phyloP scores from a whole-genome alignment of 1,139 yeast genomes.

The Lodderomyces pseudojiufengensis region DNA sequence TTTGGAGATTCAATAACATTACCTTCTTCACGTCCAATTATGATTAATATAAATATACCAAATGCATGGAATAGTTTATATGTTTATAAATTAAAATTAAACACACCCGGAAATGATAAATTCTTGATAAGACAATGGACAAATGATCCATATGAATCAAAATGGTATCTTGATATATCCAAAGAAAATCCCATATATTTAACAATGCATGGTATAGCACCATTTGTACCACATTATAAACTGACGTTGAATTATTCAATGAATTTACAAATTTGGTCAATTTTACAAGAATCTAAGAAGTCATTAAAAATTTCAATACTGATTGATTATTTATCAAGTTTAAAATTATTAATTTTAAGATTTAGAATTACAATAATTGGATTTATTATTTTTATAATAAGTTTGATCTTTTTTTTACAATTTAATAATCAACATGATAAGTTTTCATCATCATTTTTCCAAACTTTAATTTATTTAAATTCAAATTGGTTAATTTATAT shows the following conservation, averaged over 20 bases:
- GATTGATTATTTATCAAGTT: slow-evolving; percentile 41
- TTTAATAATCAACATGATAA: slow-evolving; percentile 26
- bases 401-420: slow-evolving; percentile 46
- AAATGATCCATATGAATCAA: slow-evolving; percentile 67
- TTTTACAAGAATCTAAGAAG: slow-evolving; percentile 18
- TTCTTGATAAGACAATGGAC: slow-evolving; percentile 60
- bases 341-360: slow-evolving; percentile 56
- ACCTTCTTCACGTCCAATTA: slow-evolving; percentile 39
- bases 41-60: slow-evolving; percentile 45
- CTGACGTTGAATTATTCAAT: slow-evolving; percentile 22
- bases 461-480: slow-evolving; percentile 30
- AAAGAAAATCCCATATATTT: slow-evolving; percentile 24
- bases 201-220: slow-evolving; percentile 72
- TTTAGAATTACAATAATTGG: slow-evolving; percentile 63
- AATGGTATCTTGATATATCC: slow-evolving; percentile 61
- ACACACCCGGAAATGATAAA: slow-evolving; percentile 11
- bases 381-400: slow-evolving; percentile 45
- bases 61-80: slow-evolving; percentile 62
- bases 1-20: slow-evolving; percentile 37
- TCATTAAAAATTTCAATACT: slow-evolving; percentile 17
- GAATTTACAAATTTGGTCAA: slow-evolving; percentile 45
- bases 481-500: slow-evolving; percentile 13
- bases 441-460: slow-evolving; percentile 48
- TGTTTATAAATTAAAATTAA: slow-evolving; percentile 40
- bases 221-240: slow-evolving; percentile 58